Evolutionary conservation across 805 yeast genomes (phyloP), one percentile per base, ranked within the genome.

Genomic region (Monosporozyma siamensis): DNA sequence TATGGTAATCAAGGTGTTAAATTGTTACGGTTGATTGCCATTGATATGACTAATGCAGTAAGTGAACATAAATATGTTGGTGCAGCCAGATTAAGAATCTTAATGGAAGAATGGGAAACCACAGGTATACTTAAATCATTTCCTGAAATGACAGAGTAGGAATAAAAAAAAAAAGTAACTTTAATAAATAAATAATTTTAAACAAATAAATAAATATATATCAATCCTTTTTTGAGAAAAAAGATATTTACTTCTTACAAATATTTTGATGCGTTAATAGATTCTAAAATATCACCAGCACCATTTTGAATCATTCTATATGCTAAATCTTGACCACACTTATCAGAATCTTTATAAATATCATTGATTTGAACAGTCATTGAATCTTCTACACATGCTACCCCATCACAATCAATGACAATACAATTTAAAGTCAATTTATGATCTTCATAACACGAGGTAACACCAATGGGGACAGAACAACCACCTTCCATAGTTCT

Each of bases 401-500:
- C 63, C 10, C 98, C 98, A 59, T 89, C 95, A 8, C 89, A 89
- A 47, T 82, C 76, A 25, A 88, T 82, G 12, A 90, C 94, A 29
- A 83, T 72, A 5, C 84, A 94, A 49, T 76, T 75, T 48, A 89
- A 64, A 4, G 59, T 54, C 43, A 88, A 69, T 0, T 78, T 69
- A 17, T 61, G 64, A 42, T 73, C 63, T 49, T 73, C 65, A 45
- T 64, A 82, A 7, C 55, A 49, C n/a, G 88, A 71, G 49, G 78
- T 74, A 23, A 87, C 95, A 41, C 98, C 98, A 50, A 92, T 84
- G 6, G 98, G 98, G 14, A 92, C 97, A 1, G 96, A 86, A 65
- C 98, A 92, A 7, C 98, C 98, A 47, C 97, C 98, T 67, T 92
- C 97, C 46, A 92, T 72, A 20, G 82, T 72, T 63, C 90, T 74